Conservation (phyloP, 352 stramenopile species). For the Pythium insidiosum region DNA sequence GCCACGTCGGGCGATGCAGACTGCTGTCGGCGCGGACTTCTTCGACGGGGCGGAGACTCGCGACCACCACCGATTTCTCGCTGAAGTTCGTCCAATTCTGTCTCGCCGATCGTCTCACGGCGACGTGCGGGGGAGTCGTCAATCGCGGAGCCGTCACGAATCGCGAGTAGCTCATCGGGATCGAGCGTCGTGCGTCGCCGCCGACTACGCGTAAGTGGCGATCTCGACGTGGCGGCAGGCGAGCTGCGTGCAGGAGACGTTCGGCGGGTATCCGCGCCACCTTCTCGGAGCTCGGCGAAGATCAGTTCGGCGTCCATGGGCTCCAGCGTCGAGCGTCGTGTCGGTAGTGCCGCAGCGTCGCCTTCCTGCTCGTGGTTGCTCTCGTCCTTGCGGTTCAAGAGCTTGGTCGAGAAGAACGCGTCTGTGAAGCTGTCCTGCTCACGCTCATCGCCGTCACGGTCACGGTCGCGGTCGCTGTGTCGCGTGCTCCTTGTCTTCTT, state of each 20-base stretch:
- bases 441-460: neutral
- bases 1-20: no score
- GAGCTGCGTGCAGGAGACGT: no score
- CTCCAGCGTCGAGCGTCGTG: constrained; percentile 43
- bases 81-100: constrained; percentile 33
- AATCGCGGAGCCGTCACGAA: constrained; percentile 5
- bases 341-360: neutral
- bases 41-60: no score
- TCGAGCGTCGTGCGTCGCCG: constrained; percentile 43
- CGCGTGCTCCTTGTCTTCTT: neutral
- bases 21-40: no score
- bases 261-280: neutral
- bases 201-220: neutral
- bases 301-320: constrained; percentile 32
- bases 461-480: neutral
- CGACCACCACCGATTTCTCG: constrained; percentile 14
- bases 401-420: constrained; percentile 35
- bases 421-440: constrained; percentile 45
- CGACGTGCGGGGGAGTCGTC: constrained; percentile 6
- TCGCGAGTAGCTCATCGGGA: constrained; percentile 29
- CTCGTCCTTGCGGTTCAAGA: constrained; percentile 23
- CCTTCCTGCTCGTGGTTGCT: constrained; percentile 7
- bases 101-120: constrained; percentile 53
- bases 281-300: constrained; percentile 24
- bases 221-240: neutral